Percentiles rank a stretch among this genome's conserved stretches.
Conservation (phyloP, 2,329 filamentous ascomycete species). For the Monilinia laxa region DNA sequence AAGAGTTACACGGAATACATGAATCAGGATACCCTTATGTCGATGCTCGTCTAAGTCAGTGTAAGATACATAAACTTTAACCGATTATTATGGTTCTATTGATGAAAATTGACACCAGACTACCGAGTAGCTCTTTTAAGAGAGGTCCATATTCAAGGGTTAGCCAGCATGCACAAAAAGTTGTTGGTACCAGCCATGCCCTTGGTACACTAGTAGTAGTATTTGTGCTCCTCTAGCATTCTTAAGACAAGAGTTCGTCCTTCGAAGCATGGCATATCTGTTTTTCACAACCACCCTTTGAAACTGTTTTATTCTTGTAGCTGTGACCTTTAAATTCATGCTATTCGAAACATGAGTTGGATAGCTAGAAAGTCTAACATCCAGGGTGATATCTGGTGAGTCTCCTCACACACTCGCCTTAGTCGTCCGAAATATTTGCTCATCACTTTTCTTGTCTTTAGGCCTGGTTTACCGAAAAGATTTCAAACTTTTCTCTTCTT, state of each 20-base stretch:
- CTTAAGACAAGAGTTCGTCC: background rate
- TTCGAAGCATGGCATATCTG: background rate
- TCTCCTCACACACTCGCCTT: background rate
- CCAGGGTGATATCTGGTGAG: constrained; percentile 16
- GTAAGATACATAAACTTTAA: background rate
- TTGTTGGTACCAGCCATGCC: background rate
- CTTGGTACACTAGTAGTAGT: background rate
- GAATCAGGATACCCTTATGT: background rate
- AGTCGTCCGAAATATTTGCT: background rate
- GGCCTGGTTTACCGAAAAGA: constrained; percentile 7
- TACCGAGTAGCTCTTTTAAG: background rate
- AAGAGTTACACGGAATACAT: no score
- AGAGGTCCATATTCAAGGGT: no score
- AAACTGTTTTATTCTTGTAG: background rate
- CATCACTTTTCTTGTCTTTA: background rate
- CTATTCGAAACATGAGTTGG: background rate
- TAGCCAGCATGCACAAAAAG: background rate
- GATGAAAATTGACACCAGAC: background rate
- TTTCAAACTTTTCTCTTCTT: constrained; percentile 12
- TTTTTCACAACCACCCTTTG: background rate
- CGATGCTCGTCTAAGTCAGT: background rate
- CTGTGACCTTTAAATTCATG: background rate
- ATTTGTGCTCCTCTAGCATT: background rate
- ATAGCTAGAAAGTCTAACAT: constrained; percentile 14
- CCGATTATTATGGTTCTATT: background rate